Conservation (phyloP, 352 stramenopile genomes). For the Globisporangium spiculum region DNA sequence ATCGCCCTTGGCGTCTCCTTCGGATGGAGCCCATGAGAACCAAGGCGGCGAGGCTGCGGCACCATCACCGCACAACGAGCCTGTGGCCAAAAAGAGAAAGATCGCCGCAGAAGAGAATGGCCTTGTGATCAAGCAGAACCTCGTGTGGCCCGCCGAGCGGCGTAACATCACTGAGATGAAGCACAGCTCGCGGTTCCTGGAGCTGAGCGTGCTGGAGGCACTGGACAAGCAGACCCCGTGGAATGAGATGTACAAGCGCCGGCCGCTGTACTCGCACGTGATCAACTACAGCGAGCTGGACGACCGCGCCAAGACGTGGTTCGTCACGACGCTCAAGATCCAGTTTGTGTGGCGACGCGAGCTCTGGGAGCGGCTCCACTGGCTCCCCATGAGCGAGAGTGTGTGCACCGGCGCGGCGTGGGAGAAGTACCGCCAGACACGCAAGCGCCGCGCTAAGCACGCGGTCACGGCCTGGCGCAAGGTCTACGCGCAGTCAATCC, state of each 20-base stretch:
- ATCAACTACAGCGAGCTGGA: conserved; percentile 25
- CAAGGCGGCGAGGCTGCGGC: not conserved
- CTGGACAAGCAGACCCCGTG: conserved; percentile 31
- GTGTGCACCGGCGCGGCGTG: conserved; percentile 32
- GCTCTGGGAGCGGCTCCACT: conserved; percentile 48
- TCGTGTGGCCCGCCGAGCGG: conserved; percentile 34
- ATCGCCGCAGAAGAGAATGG: conserved; percentile 7
- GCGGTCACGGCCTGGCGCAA: conserved; percentile 39
- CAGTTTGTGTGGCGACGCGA: conserved; percentile 44
- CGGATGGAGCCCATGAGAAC: not conserved
- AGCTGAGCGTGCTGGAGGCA: conserved; percentile 22
- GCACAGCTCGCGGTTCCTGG: conserved; percentile 32
- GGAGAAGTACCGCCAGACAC: conserved; percentile 40
- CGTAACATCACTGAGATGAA: conserved; percentile 42
- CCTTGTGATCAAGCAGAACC: conserved; percentile 35
- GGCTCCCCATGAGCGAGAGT: conserved; percentile 43
- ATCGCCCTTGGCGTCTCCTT: not conserved
- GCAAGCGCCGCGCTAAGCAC: conserved; percentile 35
- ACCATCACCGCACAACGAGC: not conserved
- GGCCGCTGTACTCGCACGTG: conserved; percentile 28
- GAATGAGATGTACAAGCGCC: conserved; percentile 40
- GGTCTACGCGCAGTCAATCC: conserved; percentile 41
- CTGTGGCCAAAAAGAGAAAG: conserved; percentile 17
- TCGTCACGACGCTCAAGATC: conserved; percentile 31
- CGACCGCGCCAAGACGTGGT: conserved; percentile 29